Conservation (phyloP, 257 asterid species). For the Solanum bukasovii region DNA sequence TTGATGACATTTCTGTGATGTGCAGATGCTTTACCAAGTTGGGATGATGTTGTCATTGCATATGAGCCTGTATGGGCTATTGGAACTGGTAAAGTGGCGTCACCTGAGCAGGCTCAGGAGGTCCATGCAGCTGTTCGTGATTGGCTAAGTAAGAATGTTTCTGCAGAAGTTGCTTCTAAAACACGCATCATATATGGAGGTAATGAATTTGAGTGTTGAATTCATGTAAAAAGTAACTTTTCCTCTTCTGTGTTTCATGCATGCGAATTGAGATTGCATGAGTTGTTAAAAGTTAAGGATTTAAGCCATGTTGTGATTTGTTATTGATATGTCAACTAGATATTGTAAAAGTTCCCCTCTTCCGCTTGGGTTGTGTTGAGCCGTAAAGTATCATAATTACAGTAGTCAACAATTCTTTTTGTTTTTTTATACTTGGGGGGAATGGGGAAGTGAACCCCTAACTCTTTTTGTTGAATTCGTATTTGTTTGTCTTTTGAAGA, state of each 20-base stretch:
- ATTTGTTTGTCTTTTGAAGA: not conserved
- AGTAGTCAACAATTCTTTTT: not conserved
- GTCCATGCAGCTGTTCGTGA: constrained; percentile 91
- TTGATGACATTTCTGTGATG: not conserved
- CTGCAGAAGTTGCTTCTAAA: constrained; percentile 83
- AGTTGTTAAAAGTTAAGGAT: not conserved
- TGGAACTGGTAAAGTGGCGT: constrained; percentile 98
- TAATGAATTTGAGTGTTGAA: constrained; percentile 7
- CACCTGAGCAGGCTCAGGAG: constrained; percentile 99
- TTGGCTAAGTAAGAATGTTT: constrained; percentile 87
- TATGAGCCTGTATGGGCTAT: constrained; percentile 99
- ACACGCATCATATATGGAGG: constrained; percentile 96
- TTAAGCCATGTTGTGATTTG: not conserved
- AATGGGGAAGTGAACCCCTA: not conserved
- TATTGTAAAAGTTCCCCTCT: not conserved
- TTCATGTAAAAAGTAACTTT: not conserved
- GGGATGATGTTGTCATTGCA: constrained; percentile 89
- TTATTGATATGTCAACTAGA: not conserved
- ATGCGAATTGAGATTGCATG: not conserved
- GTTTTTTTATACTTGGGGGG: not conserved
- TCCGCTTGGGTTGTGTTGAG: not conserved
- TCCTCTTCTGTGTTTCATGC: not conserved
- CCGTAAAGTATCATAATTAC: not conserved
- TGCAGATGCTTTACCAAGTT: constrained; percentile 83
- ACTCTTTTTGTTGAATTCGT: not conserved